Percentiles rank a stretch among this genome's conserved stretches.
These are phyloP conservation scores for Blastocystis sp. DNA, from an alignment of 352 stramenopile species.

Conservation along the genomic window DNA sequence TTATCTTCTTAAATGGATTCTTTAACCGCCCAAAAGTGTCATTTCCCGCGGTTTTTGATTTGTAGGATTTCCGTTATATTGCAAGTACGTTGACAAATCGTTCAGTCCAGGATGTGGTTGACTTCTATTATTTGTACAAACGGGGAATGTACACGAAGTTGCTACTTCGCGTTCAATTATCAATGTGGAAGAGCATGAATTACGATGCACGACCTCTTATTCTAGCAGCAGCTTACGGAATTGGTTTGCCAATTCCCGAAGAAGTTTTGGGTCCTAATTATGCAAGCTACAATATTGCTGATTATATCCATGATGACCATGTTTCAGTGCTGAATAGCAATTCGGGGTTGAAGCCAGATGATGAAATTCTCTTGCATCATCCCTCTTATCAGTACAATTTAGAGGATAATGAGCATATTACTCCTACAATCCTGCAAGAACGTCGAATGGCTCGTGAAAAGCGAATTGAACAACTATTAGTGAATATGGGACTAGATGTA, in stretches of 20 bases:
- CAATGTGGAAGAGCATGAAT: slow-evolving; percentile 52
- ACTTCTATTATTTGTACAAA: slow-evolving; percentile 55
- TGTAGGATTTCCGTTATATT: slow-evolving; percentile 54
- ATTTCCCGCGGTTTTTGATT: neutral
- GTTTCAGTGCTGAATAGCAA: slow-evolving; percentile 5
- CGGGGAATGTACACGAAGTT: slow-evolving; percentile 40
- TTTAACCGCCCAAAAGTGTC: slow-evolving; percentile 46
- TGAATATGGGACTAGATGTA: slow-evolving; percentile 37
- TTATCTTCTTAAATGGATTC: slow-evolving; percentile 56
- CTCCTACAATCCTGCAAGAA: slow-evolving; percentile 14
- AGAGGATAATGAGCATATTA: slow-evolving; percentile 17
- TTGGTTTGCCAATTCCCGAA: slow-evolving; percentile 44
- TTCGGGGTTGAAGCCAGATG: slow-evolving; percentile 13
- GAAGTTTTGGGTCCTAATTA: slow-evolving; percentile 50
- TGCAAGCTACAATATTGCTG: slow-evolving; percentile 38
- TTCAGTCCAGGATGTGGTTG: slow-evolving; percentile 22
- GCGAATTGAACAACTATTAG: slow-evolving; percentile 25
- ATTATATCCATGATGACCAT: slow-evolving; percentile 39
- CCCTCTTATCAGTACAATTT: neutral
- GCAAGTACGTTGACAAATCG: slow-evolving; percentile 39
- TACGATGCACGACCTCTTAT: slow-evolving; percentile 40
- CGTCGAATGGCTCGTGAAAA: neutral
- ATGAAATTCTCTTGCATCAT: slow-evolving; percentile 23
- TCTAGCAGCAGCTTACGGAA: slow-evolving; percentile 27
- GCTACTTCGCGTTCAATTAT: slow-evolving; percentile 27